Percentiles rank a stretch among this genome's conserved stretches.
Evolutionary conservation across 176 grass and related monocot genomes (phyloP).

Genomic region (Cymbopogon citratus): DNA sequence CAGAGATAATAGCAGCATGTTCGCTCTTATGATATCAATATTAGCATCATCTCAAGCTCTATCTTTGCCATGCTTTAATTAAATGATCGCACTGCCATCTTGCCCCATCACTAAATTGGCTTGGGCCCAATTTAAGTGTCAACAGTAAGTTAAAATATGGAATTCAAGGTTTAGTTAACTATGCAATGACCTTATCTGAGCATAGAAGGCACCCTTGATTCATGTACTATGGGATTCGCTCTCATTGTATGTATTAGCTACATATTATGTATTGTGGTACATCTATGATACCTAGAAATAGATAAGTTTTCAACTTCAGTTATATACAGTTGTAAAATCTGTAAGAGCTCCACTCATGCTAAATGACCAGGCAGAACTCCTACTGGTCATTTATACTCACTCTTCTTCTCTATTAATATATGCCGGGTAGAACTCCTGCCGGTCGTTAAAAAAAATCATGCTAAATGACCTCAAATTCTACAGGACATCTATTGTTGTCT

Average conservation of each 20-base stretch:
- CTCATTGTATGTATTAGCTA: background rate
- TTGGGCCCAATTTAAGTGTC: too few relatives aligned
- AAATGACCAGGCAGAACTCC: too few relatives aligned
- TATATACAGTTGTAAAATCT: background rate
- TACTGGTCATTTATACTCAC: too few relatives aligned
- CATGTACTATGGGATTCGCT: background rate
- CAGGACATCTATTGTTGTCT: conserved; percentile 96
- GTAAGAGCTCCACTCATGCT: background rate
- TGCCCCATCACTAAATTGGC: too few relatives aligned
- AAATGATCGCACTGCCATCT: too few relatives aligned
- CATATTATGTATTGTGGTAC: background rate
- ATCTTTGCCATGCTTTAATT: too few relatives aligned
- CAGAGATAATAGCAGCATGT: too few relatives aligned
- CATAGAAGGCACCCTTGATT: background rate
- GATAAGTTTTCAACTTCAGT: background rate
- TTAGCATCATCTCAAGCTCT: too few relatives aligned
- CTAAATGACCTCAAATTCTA: conserved; percentile 32
- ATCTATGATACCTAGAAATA: background rate
- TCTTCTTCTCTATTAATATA: too few relatives aligned
- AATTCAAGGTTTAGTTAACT: background rate
- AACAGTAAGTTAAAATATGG: background rate
- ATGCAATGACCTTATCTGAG: background rate
- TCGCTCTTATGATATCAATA: too few relatives aligned
- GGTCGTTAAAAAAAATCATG: background rate
- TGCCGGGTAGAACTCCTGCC: too few relatives aligned